Conservation (phyloP, 331 rosid genomes). For the Malus hybrid region DNA sequence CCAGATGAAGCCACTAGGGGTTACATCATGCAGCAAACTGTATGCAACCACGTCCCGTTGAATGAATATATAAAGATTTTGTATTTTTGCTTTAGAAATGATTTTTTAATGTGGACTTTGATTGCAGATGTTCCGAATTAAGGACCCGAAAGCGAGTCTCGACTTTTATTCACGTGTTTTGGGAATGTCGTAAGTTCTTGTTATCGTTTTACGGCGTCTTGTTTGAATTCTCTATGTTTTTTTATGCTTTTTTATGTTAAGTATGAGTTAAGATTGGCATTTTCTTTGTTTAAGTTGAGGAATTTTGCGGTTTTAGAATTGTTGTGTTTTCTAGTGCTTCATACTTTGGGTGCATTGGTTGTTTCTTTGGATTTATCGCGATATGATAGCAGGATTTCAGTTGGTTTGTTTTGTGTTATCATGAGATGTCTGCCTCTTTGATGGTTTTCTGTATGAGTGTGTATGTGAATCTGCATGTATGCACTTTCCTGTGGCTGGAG, state of each 20-base stretch:
- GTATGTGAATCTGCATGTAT: not conserved
- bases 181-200: conserved; percentile 87
- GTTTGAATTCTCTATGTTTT: not conserved
- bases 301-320: not conserved
- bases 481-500: not conserved
- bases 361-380: not conserved
- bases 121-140: conserved; percentile 85
- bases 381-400: not conserved
- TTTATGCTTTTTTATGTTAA: not conserved
- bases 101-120: not conserved
- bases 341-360: not conserved
- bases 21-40: conserved; percentile 90
- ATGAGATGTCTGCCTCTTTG: not conserved
- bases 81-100: not conserved
- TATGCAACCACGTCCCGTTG: conserved; percentile 6
- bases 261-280: not conserved
- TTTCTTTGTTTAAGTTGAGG: not conserved
- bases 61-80: not conserved
- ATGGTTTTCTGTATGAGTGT: not conserved
- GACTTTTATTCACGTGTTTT: conserved; percentile 86
- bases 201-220: not conserved
- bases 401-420: not conserved
- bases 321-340: not conserved
- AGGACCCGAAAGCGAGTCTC: conserved; percentile 94
- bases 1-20: conserved; percentile 77